Percentiles rank a stretch among this genome's conserved stretches.
phyloP scores from a whole-genome alignment of 768 basidiomycete genomes.

The Amanita muscaria region DNA sequence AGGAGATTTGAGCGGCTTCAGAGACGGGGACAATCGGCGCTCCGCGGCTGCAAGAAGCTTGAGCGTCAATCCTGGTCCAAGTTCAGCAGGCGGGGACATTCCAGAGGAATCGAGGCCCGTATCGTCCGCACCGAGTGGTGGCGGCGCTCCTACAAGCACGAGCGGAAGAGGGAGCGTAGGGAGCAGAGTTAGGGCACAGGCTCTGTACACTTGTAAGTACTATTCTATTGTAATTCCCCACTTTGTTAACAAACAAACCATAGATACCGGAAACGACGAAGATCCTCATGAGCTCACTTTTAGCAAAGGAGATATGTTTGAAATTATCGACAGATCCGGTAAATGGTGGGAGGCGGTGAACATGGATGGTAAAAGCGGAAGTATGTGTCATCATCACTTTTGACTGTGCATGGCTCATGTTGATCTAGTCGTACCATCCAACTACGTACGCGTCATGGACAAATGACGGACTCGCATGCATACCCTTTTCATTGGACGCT shows the following conservation, averaged over 20 bases:
- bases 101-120: not conserved
- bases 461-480: too few species aligned
- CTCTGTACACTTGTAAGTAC: conserved; percentile 39
- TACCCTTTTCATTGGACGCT: too few species aligned
- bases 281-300: conserved; percentile 88
- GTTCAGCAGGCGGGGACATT: conserved; percentile 1
- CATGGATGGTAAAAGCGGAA: conserved; percentile 52
- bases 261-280: conserved; percentile 67
- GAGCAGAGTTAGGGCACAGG: conserved; percentile 16
- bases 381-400: conserved; percentile 33
- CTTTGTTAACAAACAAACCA: not conserved
- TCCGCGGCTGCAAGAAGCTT: not conserved
- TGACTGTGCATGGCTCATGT: not conserved
- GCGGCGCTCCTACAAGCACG: not conserved
- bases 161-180: not conserved
- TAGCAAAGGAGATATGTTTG: conserved; percentile 73
- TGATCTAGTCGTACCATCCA: conserved; percentile 29
- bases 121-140: conserved; percentile 16
- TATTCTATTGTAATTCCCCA: conserved; percentile 4
- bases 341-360: conserved; percentile 84
- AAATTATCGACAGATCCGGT: conserved; percentile 68
- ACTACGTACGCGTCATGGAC: conserved; percentile 25
- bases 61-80: not conserved
- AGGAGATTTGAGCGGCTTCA: not conserved
- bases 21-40: not conserved